Evolutionary conservation across 352 stramenopile genomes (phyloP).

Genomic region (Plasmopara halstedii): DNA sequence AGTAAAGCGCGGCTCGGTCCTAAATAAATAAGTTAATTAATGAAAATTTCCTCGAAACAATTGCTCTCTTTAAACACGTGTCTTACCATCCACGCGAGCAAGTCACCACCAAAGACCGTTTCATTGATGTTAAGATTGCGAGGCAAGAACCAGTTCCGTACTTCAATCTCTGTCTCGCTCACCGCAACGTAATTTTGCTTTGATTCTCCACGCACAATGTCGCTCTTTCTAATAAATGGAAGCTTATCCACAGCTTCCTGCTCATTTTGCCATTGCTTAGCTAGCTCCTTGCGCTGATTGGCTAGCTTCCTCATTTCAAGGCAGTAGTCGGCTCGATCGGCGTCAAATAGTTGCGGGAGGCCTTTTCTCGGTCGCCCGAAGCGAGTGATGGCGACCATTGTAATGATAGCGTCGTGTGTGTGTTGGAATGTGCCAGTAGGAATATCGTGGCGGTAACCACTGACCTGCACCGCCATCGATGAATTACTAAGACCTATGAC

Average conservation of each 20-base stretch:
- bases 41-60: too few relatives aligned
- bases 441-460: slow-evolving; percentile 41
- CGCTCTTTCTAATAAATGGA: slow-evolving; percentile 21
- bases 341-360: slow-evolving; percentile 38
- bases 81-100: slow-evolving; percentile 52
- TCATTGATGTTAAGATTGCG: slow-evolving; percentile 67
- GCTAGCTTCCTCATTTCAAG: slow-evolving; percentile 35
- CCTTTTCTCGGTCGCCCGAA: slow-evolving; percentile 31
- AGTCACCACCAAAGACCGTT: slow-evolving; percentile 58
- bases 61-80: neutral
- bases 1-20: slow-evolving; percentile 61
- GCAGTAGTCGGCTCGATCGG: slow-evolving; percentile 31
- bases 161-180: slow-evolving; percentile 53
- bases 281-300: slow-evolving; percentile 29
- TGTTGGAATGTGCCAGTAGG: slow-evolving; percentile 31
- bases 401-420: slow-evolving; percentile 52
- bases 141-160: slow-evolving; percentile 65
- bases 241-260: slow-evolving; percentile 40
- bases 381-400: slow-evolving; percentile 55
- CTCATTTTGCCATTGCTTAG: slow-evolving; percentile 31
- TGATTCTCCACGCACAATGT: slow-evolving; percentile 27
- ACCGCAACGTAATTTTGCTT: slow-evolving; percentile 40
- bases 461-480: slow-evolving; percentile 47
- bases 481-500: slow-evolving; percentile 42
- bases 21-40: slow-evolving; percentile 17